Conservation (phyloP, 2,329 filamentous ascomycete genomes). For the Didymella keratinophila region DNA sequence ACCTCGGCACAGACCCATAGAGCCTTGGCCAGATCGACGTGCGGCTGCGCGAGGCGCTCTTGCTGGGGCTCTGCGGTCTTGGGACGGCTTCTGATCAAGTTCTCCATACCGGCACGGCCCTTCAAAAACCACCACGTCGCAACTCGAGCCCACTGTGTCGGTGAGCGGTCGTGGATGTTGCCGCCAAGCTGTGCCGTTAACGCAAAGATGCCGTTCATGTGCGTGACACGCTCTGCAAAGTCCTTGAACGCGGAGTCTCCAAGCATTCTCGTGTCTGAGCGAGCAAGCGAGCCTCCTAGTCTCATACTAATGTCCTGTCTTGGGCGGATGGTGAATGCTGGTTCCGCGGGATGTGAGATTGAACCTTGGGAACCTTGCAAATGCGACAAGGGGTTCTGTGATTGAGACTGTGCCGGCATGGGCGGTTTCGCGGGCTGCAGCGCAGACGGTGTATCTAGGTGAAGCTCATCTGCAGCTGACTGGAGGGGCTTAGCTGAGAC, state of each 20-base stretch:
- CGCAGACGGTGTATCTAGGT: conserved; percentile 27
- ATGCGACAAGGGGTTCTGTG: not conserved
- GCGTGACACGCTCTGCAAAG: conserved; percentile 74
- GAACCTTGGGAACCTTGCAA: conserved; percentile 4
- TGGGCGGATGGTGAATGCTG: conserved; percentile 26
- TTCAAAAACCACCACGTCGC: conserved; percentile 90
- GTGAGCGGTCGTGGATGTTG: conserved; percentile 68
- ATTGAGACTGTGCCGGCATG: conserved; percentile 7
- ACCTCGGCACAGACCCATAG: conserved; percentile 74
- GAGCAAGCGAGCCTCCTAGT: conserved; percentile 27
- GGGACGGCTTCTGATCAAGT: conserved; percentile 71
- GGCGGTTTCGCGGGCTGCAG: conserved; percentile 13
- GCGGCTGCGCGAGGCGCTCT: conserved; percentile 72
- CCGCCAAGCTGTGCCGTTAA: conserved; percentile 78
- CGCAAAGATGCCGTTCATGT: conserved; percentile 78
- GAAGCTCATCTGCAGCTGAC: conserved; percentile 29
- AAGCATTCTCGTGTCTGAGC: conserved; percentile 45
- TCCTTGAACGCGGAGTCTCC: conserved; percentile 65
- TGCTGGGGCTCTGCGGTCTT: conserved; percentile 59
- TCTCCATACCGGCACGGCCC: conserved; percentile 78
- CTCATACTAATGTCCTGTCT: conserved; percentile 29
- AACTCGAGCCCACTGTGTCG: conserved; percentile 74
- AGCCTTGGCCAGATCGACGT: conserved; percentile 83
- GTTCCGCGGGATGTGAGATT: conserved; percentile 15
- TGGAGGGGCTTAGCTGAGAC: conserved; percentile 20